Conservation (phyloP, 768 basidiomycete species). For the Cubamyces lactineus region DNA sequence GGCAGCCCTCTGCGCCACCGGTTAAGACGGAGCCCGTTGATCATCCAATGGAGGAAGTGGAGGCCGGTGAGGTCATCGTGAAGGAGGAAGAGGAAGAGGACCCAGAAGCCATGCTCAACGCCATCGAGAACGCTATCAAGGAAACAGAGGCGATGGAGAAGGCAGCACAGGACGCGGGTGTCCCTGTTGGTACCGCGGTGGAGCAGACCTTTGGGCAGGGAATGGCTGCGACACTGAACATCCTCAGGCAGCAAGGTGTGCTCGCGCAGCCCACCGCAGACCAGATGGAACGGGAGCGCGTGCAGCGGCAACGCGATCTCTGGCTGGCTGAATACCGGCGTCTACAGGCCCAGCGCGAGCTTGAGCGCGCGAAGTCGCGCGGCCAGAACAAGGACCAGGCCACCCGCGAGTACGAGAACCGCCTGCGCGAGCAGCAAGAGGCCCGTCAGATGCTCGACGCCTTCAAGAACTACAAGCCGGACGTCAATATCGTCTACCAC, state of each 20-base stretch:
- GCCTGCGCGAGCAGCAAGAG: constrained; percentile 89
- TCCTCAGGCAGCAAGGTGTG: constrained; percentile 92
- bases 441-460: constrained; percentile 77
- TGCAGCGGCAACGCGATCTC: constrained; percentile 82
- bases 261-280: constrained; percentile 67
- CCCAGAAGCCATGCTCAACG: constrained; percentile 76
- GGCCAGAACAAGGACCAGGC: constrained; percentile 90
- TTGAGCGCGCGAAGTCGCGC: constrained; percentile 75
- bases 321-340: constrained; percentile 90
- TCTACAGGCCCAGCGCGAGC: constrained; percentile 74
- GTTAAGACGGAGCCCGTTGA: constrained; percentile 61
- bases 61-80: constrained; percentile 83
- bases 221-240: constrained; percentile 84
- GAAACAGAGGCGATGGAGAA: constrained; percentile 60
- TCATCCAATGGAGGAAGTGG: constrained; percentile 70
- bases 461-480: constrained; percentile 96
- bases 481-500: constrained; percentile 93
- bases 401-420: constrained; percentile 93
- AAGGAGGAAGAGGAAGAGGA: constrained; percentile 79
- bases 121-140: constrained; percentile 70
- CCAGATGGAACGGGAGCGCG: constrained; percentile 72
- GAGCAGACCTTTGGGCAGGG: constrained; percentile 85
- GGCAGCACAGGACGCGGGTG: constrained; percentile 38
- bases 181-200: constrained; percentile 61
- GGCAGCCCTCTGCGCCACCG: constrained; percentile 23